Evolutionary conservation across 805 yeast species (phyloP).

Genomic region (Ogataea paraovalis): DNA sequence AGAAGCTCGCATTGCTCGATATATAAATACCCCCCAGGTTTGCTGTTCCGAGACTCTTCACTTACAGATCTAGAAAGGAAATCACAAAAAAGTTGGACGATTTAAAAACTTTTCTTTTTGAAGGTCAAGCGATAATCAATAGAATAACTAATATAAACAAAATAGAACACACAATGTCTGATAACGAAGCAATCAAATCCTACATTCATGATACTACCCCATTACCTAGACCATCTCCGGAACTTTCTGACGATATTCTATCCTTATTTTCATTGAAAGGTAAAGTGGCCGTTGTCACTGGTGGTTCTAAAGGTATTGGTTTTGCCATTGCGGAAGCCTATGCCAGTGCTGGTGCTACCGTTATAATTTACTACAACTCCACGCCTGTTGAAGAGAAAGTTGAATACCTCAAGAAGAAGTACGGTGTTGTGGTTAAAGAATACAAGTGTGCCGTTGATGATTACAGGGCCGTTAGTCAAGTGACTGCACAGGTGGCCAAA

Average conservation of each 20-base stretch:
- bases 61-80: too few species aligned
- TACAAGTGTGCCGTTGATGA: conserved; percentile 58
- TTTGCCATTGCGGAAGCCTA: conserved; percentile 75
- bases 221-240: conserved; percentile 53
- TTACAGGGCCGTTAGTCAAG: conserved; percentile 43
- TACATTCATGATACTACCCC: conserved; percentile 25
- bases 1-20: neutral
- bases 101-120: too few species aligned
- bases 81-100: too few species aligned
- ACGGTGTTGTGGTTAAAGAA: conserved; percentile 60
- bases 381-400: conserved; percentile 65
- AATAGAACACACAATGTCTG: neutral
- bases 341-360: conserved; percentile 85
- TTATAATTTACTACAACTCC: conserved; percentile 65
- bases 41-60: too few species aligned
- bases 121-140: too few species aligned
- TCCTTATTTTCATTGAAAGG: conserved; percentile 76
- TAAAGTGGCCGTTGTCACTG: conserved; percentile 80
- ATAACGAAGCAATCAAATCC: conserved; percentile 1
- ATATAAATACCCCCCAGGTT: neutral
- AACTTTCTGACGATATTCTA: conserved; percentile 46
- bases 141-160: neutral
- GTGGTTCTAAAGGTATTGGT: conserved; percentile 84
- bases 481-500: conserved; percentile 45
- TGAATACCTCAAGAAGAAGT: conserved; percentile 47